Base-by-base conservation (phyloP, 2,329 filamentous ascomycete genomes). In the Aspergillus tamarii region DNA sequence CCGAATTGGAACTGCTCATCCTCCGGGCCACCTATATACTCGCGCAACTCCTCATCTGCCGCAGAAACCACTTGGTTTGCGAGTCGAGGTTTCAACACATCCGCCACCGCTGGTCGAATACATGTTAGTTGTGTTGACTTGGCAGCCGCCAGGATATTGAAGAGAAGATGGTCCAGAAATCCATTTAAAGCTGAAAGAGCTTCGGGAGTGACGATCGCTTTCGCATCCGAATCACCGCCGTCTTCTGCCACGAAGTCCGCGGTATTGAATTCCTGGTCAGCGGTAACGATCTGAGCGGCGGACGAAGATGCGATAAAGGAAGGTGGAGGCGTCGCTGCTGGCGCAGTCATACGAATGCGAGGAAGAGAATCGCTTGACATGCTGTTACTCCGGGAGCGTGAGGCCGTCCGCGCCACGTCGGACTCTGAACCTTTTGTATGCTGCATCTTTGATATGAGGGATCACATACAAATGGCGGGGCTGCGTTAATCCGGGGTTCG, bases 161-260 rank as follows among this genome's bases (percentile, higher is more conserved):
- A 97, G 7, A 99, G 85, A 5, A 98, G 84, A 74, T 97, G 92
- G 77, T 99, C 95, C 66, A 99, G 87, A 74, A 99, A 99, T 72
- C 87, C 89, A 80, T 99, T 99, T 74, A 97, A 87, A 11, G 96
- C 85, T 48, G 85, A 84, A 43, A 98, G 82, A 0, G 95, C 92
- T 32, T 86, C 85, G 2, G 85, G 83, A 1, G 93, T 90, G 62
- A 97, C 91, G 56, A 90, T 76, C 21, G 91, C 91, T 21, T 89
- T 88, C 69, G 91, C 89, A 62, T 85, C 84, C 5, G 87, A 86
- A 1, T 87, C 85, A 68, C 89, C 86, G 61, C 89, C 84, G 57
- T 87, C 87, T 69, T 90, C 86, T 72, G 91, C 88, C 72, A 89
- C 87, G 84, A 89, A 89, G 57, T 88, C 83, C 69, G 89, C 87